Evolutionary conservation across 2,329 filamentous ascomycete genomes (phyloP).

Genomic region (Neofusicoccum sp.): DNA sequence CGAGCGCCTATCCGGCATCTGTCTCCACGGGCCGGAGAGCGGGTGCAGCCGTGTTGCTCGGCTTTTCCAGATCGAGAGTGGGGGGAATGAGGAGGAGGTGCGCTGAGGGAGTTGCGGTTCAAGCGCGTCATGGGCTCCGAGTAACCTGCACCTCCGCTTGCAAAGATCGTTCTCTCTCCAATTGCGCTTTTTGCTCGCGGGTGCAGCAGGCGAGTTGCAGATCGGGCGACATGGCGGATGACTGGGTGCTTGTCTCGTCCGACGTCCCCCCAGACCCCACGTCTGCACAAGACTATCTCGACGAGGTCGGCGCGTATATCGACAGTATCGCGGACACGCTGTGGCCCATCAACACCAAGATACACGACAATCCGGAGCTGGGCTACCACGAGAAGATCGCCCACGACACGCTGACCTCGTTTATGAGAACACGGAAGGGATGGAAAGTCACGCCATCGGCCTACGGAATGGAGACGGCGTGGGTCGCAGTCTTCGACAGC

Average conservation of each 20-base stretch:
- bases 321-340: slow-evolving; percentile 41
- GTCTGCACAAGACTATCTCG: slow-evolving; percentile 15
- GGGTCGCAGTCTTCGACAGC: slow-evolving; percentile 51
- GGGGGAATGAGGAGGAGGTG: neutral
- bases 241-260: slow-evolving; percentile 6
- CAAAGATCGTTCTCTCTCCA: too few relatives aligned
- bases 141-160: neutral
- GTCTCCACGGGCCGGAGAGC: neutral
- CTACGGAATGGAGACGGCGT: slow-evolving; percentile 54
- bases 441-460: slow-evolving; percentile 55
- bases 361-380: slow-evolving; percentile 54
- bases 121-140: neutral
- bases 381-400: slow-evolving; percentile 50
- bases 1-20: neutral
- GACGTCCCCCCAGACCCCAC: neutral
- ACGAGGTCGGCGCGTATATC: slow-evolving; percentile 40
- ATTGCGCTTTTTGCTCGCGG: too few relatives aligned
- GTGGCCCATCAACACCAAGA: slow-evolving; percentile 49
- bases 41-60: neutral
- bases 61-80: neutral
- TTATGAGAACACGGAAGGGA: slow-evolving; percentile 42
- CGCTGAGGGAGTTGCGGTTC: neutral
- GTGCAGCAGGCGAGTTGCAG: too few relatives aligned
- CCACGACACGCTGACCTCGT: slow-evolving; percentile 51
- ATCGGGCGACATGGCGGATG: neutral